Conservation (phyloP, 2,329 filamentous ascomycete species). For the Trichophyton benhamiae region DNA sequence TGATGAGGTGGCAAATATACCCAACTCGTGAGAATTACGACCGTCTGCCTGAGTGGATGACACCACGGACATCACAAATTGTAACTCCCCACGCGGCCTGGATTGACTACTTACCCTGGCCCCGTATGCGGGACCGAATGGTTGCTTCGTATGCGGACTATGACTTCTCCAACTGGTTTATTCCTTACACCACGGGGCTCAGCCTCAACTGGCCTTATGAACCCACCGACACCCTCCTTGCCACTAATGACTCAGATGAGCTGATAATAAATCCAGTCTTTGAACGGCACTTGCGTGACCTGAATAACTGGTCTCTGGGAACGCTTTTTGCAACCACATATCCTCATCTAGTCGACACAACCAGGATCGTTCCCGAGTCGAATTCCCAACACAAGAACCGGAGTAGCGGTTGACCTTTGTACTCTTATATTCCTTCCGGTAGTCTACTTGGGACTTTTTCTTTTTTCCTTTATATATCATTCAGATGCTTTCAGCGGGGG, state of each 20-base stretch:
- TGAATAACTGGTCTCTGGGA: slow-evolving; percentile 74
- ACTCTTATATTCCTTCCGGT: background rate
- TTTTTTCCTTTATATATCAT: background rate
- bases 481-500: background rate
- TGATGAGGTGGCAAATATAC: slow-evolving; percentile 75
- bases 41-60: slow-evolving; percentile 60
- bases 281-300: slow-evolving; percentile 60
- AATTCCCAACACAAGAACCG: background rate
- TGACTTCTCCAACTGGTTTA: slow-evolving; percentile 69
- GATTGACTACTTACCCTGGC: slow-evolving; percentile 74
- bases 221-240: slow-evolving; percentile 54
- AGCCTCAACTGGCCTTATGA: slow-evolving; percentile 78
- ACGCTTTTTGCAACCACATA: slow-evolving; percentile 54
- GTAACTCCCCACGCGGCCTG: slow-evolving; percentile 60
- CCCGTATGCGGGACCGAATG: slow-evolving; percentile 58
- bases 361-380: slow-evolving; percentile 19
- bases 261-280: slow-evolving; percentile 77
- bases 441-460: background rate
- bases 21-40: slow-evolving; percentile 70
- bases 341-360: slow-evolving; percentile 42
- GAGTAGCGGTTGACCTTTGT: background rate
- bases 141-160: slow-evolving; percentile 44
- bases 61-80: slow-evolving; percentile 55
- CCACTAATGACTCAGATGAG: slow-evolving; percentile 43
- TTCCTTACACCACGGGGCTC: slow-evolving; percentile 65